A percentile compares a stretch with the other conserved stretches of the same genome.
Conservation (phyloP, 768 basidiomycete species). For the Termitomyces sp. region DNA sequence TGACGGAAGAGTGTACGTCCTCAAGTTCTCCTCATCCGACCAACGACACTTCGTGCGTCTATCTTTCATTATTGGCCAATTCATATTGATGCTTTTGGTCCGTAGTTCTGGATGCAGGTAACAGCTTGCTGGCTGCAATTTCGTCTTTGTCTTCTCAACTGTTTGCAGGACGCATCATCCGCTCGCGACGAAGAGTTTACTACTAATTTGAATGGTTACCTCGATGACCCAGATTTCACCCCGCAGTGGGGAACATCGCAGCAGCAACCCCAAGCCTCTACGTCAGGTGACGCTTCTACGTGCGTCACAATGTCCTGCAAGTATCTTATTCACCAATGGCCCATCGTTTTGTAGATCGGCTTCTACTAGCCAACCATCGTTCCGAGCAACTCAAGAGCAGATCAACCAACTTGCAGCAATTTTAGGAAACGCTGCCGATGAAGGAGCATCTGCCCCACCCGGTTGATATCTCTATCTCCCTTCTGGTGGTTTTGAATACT, state of each 20-base stretch:
- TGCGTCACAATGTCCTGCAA: conserved; percentile 14
- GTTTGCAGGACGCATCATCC: conserved; percentile 55
- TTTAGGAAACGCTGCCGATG: conserved; percentile 37
- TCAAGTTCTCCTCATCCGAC: conserved; percentile 88
- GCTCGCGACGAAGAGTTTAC: conserved; percentile 70
- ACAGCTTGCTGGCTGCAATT: too few relatives aligned
- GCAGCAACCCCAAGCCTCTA: conserved; percentile 36
- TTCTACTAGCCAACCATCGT: conserved; percentile 17
- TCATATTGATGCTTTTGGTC: conserved; percentile 1
- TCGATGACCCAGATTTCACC: conserved; percentile 60
- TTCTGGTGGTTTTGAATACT: neutral
- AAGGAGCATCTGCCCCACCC: conserved; percentile 22
- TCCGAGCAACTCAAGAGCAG: conserved; percentile 56
- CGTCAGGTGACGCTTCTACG: conserved; percentile 35
- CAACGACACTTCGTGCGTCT: conserved; percentile 82
- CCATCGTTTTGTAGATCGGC: neutral
- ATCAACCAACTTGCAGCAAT: conserved; percentile 57
- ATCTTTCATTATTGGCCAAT: neutral
- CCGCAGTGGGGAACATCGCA: conserved; percentile 50
- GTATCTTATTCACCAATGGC: neutral
- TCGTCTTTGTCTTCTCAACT: neutral
- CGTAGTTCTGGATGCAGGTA: conserved; percentile 88
- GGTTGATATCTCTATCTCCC: conserved; percentile 18
- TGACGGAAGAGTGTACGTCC: conserved; percentile 73
- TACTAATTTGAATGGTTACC: conserved; percentile 62